Percentiles rank a stretch among this genome's conserved stretches.
phyloP scores from a whole-genome alignment of 1,284 basidiomycete genomes.

The Ceratobasidium theobromae region DNA sequence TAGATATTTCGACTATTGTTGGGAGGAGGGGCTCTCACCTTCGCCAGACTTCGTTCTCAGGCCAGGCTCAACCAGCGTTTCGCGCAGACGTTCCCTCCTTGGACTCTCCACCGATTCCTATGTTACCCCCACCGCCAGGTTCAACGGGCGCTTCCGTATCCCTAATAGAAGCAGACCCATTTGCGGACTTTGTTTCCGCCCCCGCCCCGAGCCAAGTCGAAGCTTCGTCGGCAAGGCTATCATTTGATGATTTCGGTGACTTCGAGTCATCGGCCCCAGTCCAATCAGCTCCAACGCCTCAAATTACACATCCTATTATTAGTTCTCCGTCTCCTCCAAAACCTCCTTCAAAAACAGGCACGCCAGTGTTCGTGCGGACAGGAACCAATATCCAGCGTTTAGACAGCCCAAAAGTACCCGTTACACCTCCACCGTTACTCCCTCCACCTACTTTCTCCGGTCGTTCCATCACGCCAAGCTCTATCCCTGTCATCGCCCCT shows the following conservation, averaged over 20 bases:
- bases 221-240: not conserved
- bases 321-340: constrained; percentile 15
- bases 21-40: constrained; percentile 22
- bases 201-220: not conserved
- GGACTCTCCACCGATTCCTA: constrained; percentile 8
- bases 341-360: constrained; percentile 23
- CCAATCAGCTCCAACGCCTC: not conserved
- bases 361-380: constrained; percentile 25
- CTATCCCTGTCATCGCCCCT: not conserved
- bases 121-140: constrained; percentile 7
- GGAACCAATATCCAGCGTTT: constrained; percentile 17
- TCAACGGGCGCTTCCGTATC: not conserved
- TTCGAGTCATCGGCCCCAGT: constrained; percentile 16
- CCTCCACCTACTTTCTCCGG: constrained; percentile 5
- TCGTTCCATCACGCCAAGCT: not conserved
- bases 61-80: constrained; percentile 8
- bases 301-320: no score
- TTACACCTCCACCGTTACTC: constrained; percentile 9
- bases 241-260: constrained; percentile 28
- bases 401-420: not conserved
- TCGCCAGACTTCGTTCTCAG: constrained; percentile 26
- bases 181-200: constrained; percentile 14
- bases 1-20: constrained; percentile 8
- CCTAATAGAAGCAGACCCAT: constrained; percentile 2
- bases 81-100: constrained; percentile 7